A percentile compares a stretch with the other conserved stretches of the same genome.
phyloP scores from a whole-genome alignment of 805 yeast species.

The Komagataella phaffii region DNA sequence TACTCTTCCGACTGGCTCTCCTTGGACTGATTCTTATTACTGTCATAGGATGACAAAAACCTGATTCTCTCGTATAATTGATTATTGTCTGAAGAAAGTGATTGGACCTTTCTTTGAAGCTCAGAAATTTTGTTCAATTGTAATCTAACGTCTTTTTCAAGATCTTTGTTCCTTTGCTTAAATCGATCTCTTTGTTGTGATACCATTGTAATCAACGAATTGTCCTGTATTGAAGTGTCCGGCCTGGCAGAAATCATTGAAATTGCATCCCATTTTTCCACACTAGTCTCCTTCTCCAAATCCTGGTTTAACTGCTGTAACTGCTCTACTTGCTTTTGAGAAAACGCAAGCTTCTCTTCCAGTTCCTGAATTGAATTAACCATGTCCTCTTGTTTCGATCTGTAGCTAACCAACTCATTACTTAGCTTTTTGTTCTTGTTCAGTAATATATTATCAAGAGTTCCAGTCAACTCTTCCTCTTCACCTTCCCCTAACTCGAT shows the following conservation, averaged over 20 bases:
- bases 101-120: constrained; percentile 48
- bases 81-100: constrained; percentile 60
- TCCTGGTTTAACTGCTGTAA: constrained; percentile 36
- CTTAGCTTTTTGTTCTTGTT: constrained; percentile 63
- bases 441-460: constrained; percentile 46
- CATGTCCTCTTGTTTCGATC: constrained; percentile 44
- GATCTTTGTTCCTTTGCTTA: constrained; percentile 66
- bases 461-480: constrained; percentile 10
- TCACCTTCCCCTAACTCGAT: constrained; percentile 53
- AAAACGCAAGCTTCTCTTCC: constrained; percentile 19
- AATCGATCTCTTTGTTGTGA: constrained; percentile 94
- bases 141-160: constrained; percentile 69
- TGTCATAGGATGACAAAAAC: constrained; percentile 41
- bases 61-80: constrained; percentile 70
- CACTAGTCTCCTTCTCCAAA: constrained; percentile 59
- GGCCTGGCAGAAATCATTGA: constrained; percentile 53
- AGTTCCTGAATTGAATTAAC: constrained; percentile 25
- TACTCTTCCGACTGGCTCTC: constrained; percentile 34
- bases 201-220: constrained; percentile 65
- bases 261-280: constrained; percentile 49
- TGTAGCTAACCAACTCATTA: constrained; percentile 49
- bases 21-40: constrained; percentile 4
- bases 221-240: constrained; percentile 24
- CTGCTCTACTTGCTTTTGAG: constrained; percentile 24
- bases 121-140: constrained; percentile 39